A percentile compares a stretch with the other conserved stretches of the same genome.
phyloP scores from a whole-genome alignment of 192 early-diverging fungal species.

The Backusella morwellensis region DNA sequence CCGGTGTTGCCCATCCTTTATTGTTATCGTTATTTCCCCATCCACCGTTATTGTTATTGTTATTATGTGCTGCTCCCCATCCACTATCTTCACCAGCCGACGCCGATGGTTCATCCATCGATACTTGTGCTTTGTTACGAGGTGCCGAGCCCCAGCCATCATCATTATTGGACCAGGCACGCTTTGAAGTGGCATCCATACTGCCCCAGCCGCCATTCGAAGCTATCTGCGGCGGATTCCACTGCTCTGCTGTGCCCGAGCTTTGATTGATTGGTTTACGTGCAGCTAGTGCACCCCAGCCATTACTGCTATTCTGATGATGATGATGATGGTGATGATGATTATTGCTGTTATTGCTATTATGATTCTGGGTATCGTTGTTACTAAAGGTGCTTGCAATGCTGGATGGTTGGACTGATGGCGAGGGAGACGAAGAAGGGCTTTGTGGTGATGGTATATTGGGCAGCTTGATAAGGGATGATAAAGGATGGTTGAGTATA shows the following conservation, averaged over 20 bases:
- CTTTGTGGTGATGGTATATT: not conserved
- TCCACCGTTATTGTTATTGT: not conserved
- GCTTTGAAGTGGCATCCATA: not conserved
- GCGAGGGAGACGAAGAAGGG: too few species aligned
- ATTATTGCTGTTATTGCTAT: not conserved
- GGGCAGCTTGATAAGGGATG: not conserved
- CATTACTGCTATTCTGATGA: not conserved
- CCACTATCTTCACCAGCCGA: not conserved
- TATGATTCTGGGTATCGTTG: not conserved
- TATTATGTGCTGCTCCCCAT: not conserved
- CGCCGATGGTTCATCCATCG: not conserved
- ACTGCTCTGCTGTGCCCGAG: not conserved
- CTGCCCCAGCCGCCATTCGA: not conserved
- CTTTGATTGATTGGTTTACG: not conserved
- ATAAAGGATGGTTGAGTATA: not conserved
- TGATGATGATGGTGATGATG: not conserved
- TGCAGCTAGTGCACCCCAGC: not conserved
- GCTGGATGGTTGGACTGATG: not conserved
- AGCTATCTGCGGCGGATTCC: not conserved
- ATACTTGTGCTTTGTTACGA: not conserved
- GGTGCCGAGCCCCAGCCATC: not conserved
- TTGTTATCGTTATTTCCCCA: not conserved
- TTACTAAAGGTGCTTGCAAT: not conserved
- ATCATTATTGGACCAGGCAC: not conserved
- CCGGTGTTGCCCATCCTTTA: not conserved